These are phyloP conservation scores for Quercus mongolica DNA, from an alignment of 306 rosid species.

Conservation along the genomic window DNA sequence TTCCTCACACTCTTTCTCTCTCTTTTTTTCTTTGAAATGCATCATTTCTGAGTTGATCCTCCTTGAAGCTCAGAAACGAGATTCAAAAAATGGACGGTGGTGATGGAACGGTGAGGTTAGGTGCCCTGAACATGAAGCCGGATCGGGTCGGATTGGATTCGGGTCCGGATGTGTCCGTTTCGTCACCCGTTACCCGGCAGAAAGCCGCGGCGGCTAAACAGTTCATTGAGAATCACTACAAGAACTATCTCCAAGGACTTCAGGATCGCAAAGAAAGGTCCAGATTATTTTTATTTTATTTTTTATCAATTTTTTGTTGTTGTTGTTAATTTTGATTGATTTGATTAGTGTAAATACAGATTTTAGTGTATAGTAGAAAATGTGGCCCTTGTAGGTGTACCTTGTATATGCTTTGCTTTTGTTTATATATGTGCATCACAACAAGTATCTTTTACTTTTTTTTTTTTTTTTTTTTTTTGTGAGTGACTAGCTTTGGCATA, in stretches of 20 bases:
- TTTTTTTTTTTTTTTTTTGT: too few relatives aligned
- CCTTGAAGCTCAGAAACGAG: neutral
- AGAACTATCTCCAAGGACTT: conserved; percentile 85
- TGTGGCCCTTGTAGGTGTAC: neutral
- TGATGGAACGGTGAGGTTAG: conserved; percentile 78
- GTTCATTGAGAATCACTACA: conserved; percentile 96
- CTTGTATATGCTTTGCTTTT: neutral
- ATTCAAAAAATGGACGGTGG: conserved; percentile 63
- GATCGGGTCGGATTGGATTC: conserved; percentile 68
- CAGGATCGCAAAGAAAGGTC: conserved; percentile 98
- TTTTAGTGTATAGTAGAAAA: neutral
- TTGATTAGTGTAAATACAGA: neutral
- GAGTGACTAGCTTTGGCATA: neutral
- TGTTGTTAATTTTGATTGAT: neutral
- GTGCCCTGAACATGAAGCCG: conserved; percentile 68
- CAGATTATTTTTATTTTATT: neutral
- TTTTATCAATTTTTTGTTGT: neutral
- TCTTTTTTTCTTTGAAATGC: conserved; percentile 1
- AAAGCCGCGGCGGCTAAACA: conserved; percentile 95
- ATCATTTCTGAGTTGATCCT: conserved; percentile 5
- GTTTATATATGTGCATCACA: neutral
- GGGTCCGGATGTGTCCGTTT: conserved; percentile 73
- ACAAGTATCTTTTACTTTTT: neutral
- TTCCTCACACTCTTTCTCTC: neutral
- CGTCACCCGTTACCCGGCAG: conserved; percentile 94